Percentiles rank a stretch among this genome's conserved stretches.
Conservation (phyloP, 441 rosid species). For the Hura crepitans region DNA sequence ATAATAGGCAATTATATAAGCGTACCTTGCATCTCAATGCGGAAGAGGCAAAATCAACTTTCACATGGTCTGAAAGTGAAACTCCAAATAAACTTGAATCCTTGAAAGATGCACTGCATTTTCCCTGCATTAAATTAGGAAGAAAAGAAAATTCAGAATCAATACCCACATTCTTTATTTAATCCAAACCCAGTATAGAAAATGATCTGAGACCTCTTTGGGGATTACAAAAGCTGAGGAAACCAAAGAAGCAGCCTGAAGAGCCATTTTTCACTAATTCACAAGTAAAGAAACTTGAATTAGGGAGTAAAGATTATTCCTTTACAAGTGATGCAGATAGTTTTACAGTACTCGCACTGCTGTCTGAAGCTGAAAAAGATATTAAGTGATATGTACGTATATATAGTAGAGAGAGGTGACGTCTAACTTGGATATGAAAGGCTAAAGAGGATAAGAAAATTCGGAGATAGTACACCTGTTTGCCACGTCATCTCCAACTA, state of each 20-base stretch:
- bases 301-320: background rate
- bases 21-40: slow-evolving; percentile 61
- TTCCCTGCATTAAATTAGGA: slow-evolving; percentile 44
- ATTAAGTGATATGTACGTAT: background rate
- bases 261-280: slow-evolving; percentile 44
- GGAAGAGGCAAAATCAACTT: slow-evolving; percentile 54
- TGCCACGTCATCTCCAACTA: slow-evolving; percentile 38
- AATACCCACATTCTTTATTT: slow-evolving; percentile 10
- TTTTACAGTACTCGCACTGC: background rate
- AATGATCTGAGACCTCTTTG: slow-evolving; percentile 47
- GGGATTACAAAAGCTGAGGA: slow-evolving; percentile 58
- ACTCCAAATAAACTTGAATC: slow-evolving; percentile 75
- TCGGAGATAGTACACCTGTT: slow-evolving; percentile 25
- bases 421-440: slow-evolving; percentile 22
- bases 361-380: no score
- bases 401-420: background rate
- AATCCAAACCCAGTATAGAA: background rate
- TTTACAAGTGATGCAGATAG: background rate
- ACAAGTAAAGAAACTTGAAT: background rate
- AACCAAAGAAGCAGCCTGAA: slow-evolving; percentile 71
- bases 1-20: background rate
- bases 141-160: background rate
- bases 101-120: slow-evolving; percentile 50
- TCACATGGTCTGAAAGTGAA: slow-evolving; percentile 58
- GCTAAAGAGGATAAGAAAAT: slow-evolving; percentile 51